Evolutionary conservation across 2,329 filamentous ascomycete genomes (phyloP).

Genomic region (Daldinia eschscholtzii): DNA sequence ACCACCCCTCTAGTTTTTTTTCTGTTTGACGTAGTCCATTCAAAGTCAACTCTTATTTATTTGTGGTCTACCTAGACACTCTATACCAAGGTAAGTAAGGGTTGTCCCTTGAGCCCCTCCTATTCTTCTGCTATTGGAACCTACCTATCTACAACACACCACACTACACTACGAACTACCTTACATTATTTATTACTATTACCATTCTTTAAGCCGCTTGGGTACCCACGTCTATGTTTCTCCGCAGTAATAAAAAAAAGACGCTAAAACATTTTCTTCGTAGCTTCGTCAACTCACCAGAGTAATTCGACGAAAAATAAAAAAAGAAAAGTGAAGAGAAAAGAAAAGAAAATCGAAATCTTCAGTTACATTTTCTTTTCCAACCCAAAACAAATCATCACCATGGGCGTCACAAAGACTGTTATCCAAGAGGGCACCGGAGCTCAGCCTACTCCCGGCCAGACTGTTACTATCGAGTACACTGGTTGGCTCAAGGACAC

Average conservation of each 20-base stretch:
- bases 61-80: constrained; percentile 12
- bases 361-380: constrained; percentile 1
- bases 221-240: constrained; percentile 25
- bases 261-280: constrained; percentile 48
- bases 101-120: constrained; percentile 15
- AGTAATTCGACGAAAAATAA: constrained; percentile 15
- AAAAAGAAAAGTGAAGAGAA: neutral
- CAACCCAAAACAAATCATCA: constrained; percentile 44
- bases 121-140: neutral
- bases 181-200: neutral
- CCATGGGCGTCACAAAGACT: constrained; percentile 81
- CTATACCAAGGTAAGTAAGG: constrained; percentile 27
- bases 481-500: constrained; percentile 86
- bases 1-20: constrained; percentile 4
- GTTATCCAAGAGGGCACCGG: constrained; percentile 72
- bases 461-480: constrained; percentile 90
- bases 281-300: constrained; percentile 30
- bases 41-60: constrained; percentile 16
- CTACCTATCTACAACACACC: neutral
- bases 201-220: constrained; percentile 30
- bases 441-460: constrained; percentile 71
- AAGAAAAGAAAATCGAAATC: constrained; percentile 5
- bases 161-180: neutral
- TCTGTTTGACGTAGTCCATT: constrained; percentile 31
- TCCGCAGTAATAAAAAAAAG: constrained; percentile 42